These are phyloP conservation scores for Diaporthe citri DNA, from an alignment of 2,329 filamentous ascomycete genomes.

Conservation along the genomic window DNA sequence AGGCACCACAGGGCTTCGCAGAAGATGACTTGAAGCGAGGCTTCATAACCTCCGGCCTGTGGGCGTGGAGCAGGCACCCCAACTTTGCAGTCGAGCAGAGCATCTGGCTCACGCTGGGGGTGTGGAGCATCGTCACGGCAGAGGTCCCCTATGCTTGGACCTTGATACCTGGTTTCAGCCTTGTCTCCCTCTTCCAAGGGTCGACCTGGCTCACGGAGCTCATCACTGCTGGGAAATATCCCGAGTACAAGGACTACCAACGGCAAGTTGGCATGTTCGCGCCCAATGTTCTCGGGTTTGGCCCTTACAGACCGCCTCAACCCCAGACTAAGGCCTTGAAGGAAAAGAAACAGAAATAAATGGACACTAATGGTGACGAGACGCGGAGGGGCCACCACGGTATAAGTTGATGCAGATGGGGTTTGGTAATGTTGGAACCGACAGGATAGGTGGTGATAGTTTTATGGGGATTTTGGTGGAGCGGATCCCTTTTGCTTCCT, in stretches of 20 bases:
- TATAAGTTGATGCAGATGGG: not conserved
- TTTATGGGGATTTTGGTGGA: not conserved
- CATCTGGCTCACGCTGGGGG: conserved; percentile 89
- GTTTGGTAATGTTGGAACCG: not conserved
- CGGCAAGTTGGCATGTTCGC: conserved; percentile 85
- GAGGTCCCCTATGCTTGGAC: conserved; percentile 84
- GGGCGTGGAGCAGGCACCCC: conserved; percentile 89
- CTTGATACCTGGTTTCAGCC: conserved; percentile 74
- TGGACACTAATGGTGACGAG: too few relatives aligned
- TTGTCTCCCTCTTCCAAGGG: conserved; percentile 87
- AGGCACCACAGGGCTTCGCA: conserved; percentile 73
- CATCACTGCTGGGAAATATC: conserved; percentile 85
- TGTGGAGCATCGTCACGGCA: conserved; percentile 85
- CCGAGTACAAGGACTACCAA: conserved; percentile 89
- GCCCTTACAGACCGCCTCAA: conserved; percentile 57
- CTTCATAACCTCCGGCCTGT: conserved; percentile 87
- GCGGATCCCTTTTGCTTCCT: not conserved
- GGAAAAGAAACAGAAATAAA: conserved; percentile 59
- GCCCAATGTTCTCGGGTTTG: conserved; percentile 63
- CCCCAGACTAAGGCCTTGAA: conserved; percentile 62
- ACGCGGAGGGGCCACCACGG: not conserved
- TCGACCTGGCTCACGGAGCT: conserved; percentile 90
- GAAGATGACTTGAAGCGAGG: conserved; percentile 88
- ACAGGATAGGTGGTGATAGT: not conserved
- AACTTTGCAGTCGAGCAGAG: conserved; percentile 95